phyloP scores from a whole-genome alignment of 495 filamentous ascomycete species.

The Trichoderma asperelloides region DNA sequence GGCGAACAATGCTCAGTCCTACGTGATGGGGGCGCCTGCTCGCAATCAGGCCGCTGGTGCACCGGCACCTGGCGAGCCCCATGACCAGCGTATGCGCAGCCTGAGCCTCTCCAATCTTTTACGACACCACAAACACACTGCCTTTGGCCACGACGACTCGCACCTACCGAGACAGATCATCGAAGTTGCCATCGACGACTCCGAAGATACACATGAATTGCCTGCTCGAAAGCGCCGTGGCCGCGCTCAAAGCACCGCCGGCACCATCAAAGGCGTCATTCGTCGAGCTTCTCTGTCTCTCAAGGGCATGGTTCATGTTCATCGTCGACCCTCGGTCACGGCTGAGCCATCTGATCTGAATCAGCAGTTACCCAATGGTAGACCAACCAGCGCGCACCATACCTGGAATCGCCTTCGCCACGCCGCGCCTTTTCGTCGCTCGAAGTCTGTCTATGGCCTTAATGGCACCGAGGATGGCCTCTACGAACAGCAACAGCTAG shows the following conservation, averaged over 20 bases:
- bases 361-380: slow-evolving; percentile 18
- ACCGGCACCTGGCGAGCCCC: background rate
- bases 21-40: background rate
- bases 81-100: slow-evolving; percentile 20
- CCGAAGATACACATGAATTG: background rate
- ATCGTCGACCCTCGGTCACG: slow-evolving; percentile 37
- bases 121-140: slow-evolving; percentile 25
- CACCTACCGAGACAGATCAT: slow-evolving; percentile 14
- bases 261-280: slow-evolving; percentile 32
- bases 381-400: slow-evolving; percentile 39
- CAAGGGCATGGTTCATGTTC: slow-evolving; percentile 36
- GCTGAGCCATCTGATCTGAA: slow-evolving; percentile 22
- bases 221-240: slow-evolving; percentile 1
- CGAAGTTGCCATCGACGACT: slow-evolving; percentile 12
- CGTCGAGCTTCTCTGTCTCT: slow-evolving; percentile 44
- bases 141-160: slow-evolving; percentile 16
- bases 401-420: slow-evolving; percentile 40
- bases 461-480: background rate
- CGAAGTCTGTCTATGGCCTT: slow-evolving; percentile 27
- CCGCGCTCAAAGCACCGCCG: background rate
- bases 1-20: background rate
- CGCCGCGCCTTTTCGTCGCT: slow-evolving; percentile 36
- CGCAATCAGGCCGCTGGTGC: background rate
- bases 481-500: slow-evolving; percentile 15
- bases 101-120: slow-evolving; percentile 30